Evolutionary conservation across 2,329 filamentous ascomycete genomes (phyloP), one percentile per base, ranked within the genome.

Genomic region (Aureobasidium sp.): DNA sequence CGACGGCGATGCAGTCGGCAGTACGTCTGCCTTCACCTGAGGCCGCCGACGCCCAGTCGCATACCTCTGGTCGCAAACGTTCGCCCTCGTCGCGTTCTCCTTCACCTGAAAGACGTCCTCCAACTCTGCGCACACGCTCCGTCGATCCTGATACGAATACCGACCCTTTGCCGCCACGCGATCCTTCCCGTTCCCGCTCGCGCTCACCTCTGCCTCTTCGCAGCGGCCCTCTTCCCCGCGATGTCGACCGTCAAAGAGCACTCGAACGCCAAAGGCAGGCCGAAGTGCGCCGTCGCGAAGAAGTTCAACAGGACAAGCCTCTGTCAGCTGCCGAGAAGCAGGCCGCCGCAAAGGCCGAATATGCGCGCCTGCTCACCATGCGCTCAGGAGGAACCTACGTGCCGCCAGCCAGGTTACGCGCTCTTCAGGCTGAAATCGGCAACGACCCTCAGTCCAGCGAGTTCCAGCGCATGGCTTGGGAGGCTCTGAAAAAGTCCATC

Each of bases 401-500:
- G 64, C 94, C 94, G 25, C 94, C 94, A 0, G 93, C 93, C 58
- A 84, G 91, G 68, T 80, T 99, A 71, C 86, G 91, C 68, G 93
- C 93, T 42, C 83, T 99, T 64, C 94, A 99, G 78, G 90, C 92
- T 59, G 91, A 96, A 76, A 96, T 99, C 74, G 64, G 64, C n/a
- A 97, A 91, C 64, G 94, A 99, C 78, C 96, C 96, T 80, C 87
- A 83, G 59, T 95, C 88, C 75, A 95, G 96, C 76, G 94, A 97
- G 77, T 97, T 96, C 73, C 94, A 97, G 82, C 90, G 94, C 69
- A 96, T 99, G 90, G 91, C 92, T 9, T 99, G 94, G 94, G 94
- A 99, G 76, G 93, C 93, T 11, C 79, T 99, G 71, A 99, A 99
- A 79, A 99, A 99, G 80, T 94, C 90, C 53, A 96, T 99, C 77